phyloP scores from a whole-genome alignment of 1,139 yeast genomes.

The Meyerozyma athensensis region DNA sequence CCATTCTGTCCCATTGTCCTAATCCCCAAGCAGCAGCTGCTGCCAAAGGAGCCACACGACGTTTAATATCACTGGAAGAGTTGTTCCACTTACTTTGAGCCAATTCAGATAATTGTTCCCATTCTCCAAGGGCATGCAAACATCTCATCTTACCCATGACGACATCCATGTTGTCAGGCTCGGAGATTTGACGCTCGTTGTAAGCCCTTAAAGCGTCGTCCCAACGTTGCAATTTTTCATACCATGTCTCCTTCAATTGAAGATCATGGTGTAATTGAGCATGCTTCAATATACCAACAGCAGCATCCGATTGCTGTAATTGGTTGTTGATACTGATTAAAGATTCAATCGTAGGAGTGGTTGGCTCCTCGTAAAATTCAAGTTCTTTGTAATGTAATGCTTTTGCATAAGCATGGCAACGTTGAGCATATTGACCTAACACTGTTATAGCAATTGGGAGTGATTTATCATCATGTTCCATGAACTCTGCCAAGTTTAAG shows the following conservation, averaged over 20 bases:
- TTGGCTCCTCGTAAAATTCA: conserved; percentile 90
- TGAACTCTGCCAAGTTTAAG: conserved; percentile 85
- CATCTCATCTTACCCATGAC: conserved; percentile 98
- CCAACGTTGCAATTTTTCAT: conserved; percentile 95
- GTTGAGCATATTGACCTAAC: conserved; percentile 86
- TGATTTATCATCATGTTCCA: conserved; percentile 97
- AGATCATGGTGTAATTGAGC: conserved; percentile 92
- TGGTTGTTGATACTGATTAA: conserved; percentile 90
- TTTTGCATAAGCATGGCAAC: conserved; percentile 96
- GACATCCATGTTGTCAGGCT: conserved; percentile 64
- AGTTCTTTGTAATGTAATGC: conserved; percentile 94
- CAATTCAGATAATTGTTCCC: conserved; percentile 87
- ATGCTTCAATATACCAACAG: conserved; percentile 91
- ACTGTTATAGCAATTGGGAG: conserved; percentile 87
- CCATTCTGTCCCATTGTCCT: conserved; percentile 97
- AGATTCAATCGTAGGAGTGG: conserved; percentile 88
- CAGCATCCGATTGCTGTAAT: conserved; percentile 95
- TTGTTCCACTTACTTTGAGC: conserved; percentile 84
- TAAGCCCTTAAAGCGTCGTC: conserved; percentile 94
- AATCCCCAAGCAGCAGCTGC: conserved; percentile 99
- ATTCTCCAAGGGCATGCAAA: conserved; percentile 94
- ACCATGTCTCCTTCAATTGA: conserved; percentile 96
- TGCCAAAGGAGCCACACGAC: conserved; percentile 94
- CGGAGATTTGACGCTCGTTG: conserved; percentile 59
- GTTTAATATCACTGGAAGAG: conserved; percentile 65